phyloP scores from a whole-genome alignment of 2,329 filamentous ascomycete species.

The Xylariaceae sp. region DNA sequence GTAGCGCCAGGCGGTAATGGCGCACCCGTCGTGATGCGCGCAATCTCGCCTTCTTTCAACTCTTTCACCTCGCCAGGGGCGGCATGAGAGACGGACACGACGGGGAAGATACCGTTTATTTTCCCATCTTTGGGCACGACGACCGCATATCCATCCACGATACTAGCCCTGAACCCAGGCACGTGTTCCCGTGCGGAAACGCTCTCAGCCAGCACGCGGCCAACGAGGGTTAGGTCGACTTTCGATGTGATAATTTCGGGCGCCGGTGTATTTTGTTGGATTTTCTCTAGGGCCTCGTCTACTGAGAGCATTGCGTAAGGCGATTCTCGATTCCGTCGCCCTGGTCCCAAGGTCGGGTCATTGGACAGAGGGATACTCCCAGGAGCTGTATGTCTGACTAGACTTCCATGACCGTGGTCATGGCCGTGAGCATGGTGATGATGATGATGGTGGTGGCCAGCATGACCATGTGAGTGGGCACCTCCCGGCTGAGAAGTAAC shows the following conservation, averaged over 20 bases:
- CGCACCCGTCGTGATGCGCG: slow-evolving; percentile 90
- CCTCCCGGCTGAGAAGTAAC: slow-evolving; percentile 36
- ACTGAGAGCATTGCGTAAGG: slow-evolving; percentile 92
- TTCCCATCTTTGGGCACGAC: slow-evolving; percentile 58
- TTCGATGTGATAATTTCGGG: slow-evolving; percentile 51
- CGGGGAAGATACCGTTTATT: slow-evolving; percentile 76
- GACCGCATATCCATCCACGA: slow-evolving; percentile 93
- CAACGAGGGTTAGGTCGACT: slow-evolving; percentile 63
- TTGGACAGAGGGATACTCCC: slow-evolving; percentile 54
- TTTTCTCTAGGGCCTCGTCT: slow-evolving; percentile 67
- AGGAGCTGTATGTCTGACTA: slow-evolving; percentile 67
- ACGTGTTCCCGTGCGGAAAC: slow-evolving; percentile 76
- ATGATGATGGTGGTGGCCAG: slow-evolving; percentile 49
- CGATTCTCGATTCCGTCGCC: slow-evolving; percentile 71
- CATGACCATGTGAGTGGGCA: slow-evolving; percentile 30
- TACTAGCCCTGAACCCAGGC: slow-evolving; percentile 89
- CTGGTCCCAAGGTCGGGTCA: slow-evolving; percentile 55
- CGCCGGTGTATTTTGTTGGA: slow-evolving; percentile 65
- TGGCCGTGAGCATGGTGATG: slow-evolving; percentile 51
- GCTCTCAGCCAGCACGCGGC: slow-evolving; percentile 75
- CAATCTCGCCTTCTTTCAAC: slow-evolving; percentile 68
- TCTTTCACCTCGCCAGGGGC: slow-evolving; percentile 61
- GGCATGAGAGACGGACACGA: slow-evolving; percentile 81
- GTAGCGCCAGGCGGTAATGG: slow-evolving; percentile 84
- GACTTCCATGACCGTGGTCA: slow-evolving; percentile 56